Conservation (phyloP, 2,329 filamentous ascomycete genomes). For the Aciculosporium take region DNA sequence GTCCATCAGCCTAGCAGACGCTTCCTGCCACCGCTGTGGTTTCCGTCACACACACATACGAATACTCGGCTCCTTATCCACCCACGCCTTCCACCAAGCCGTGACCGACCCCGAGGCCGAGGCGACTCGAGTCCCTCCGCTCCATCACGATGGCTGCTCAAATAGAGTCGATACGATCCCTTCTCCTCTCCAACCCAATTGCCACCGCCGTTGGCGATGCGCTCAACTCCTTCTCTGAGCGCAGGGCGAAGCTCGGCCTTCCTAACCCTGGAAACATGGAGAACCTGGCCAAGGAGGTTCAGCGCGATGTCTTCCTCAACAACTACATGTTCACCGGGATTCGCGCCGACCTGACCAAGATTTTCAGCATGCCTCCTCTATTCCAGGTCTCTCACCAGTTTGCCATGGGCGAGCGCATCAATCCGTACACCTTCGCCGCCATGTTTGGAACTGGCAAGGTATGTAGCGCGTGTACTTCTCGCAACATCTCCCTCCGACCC, state of each 20-base stretch:
- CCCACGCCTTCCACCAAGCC: not conserved
- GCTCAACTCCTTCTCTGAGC: conserved; percentile 68
- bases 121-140: conserved; percentile 11
- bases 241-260: conserved; percentile 76
- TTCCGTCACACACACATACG: too few species aligned
- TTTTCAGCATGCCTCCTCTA: conserved; percentile 81
- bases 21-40: conserved; percentile 3
- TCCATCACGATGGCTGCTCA: conserved; percentile 35
- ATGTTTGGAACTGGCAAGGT: conserved; percentile 91
- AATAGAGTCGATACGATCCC: conserved; percentile 40
- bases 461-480: conserved; percentile 9
- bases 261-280: conserved; percentile 89
- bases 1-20: conserved; percentile 1
- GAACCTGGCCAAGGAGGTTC: conserved; percentile 76
- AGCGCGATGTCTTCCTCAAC: conserved; percentile 90
- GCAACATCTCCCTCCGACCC: too few species aligned
- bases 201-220: conserved; percentile 57
- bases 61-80: not conserved
- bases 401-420: conserved; percentile 81
- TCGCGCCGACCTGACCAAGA: conserved; percentile 90
- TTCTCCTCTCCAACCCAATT: conserved; percentile 62
- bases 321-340: conserved; percentile 96
- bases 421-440: conserved; percentile 88
- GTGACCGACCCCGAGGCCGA: conserved; percentile 11
- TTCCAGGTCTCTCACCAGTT: conserved; percentile 98